Conservation (phyloP, 768 basidiomycete genomes). For the Collybiopsis luxurians region DNA sequence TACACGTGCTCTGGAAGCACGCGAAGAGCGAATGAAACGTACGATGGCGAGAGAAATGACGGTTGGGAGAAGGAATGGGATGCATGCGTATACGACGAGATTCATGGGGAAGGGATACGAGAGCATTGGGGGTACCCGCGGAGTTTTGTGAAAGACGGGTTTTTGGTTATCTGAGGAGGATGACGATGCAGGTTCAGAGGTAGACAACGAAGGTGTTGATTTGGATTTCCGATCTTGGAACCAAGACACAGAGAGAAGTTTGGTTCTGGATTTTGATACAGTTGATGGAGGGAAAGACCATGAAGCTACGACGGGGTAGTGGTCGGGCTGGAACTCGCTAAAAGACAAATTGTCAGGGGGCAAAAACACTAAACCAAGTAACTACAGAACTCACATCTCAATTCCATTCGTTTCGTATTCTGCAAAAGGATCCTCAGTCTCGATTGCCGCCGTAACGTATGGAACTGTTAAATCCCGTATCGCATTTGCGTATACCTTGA, state of each 20-base stretch:
- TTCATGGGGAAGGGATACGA: slow-evolving; percentile 69
- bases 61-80: slow-evolving; percentile 68
- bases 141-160: slow-evolving; percentile 26
- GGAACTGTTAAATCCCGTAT: slow-evolving; percentile 81
- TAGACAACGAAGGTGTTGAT: neutral
- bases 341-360: neutral
- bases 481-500: slow-evolving; percentile 71
- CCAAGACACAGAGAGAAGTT: slow-evolving; percentile 41
- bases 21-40: slow-evolving; percentile 56
- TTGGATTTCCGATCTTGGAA: slow-evolving; percentile 22
- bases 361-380: neutral
- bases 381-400: slow-evolving; percentile 45
- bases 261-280: slow-evolving; percentile 34
- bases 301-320: slow-evolving; percentile 53
- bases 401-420: slow-evolving; percentile 56
- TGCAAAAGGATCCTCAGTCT: slow-evolving; percentile 63
- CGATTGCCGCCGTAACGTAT: slow-evolving; percentile 75
- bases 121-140: slow-evolving; percentile 51
- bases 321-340: slow-evolving; percentile 58
- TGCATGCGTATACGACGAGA: slow-evolving; percentile 47
- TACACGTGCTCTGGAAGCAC: slow-evolving; percentile 63
- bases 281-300: slow-evolving; percentile 47
- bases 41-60: slow-evolving; percentile 51
- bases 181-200: neutral
- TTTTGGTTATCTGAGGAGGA: slow-evolving; percentile 22